phyloP scores from a whole-genome alignment of 2,329 filamentous ascomycete genomes.

The Ambrosiella beaveri region DNA sequence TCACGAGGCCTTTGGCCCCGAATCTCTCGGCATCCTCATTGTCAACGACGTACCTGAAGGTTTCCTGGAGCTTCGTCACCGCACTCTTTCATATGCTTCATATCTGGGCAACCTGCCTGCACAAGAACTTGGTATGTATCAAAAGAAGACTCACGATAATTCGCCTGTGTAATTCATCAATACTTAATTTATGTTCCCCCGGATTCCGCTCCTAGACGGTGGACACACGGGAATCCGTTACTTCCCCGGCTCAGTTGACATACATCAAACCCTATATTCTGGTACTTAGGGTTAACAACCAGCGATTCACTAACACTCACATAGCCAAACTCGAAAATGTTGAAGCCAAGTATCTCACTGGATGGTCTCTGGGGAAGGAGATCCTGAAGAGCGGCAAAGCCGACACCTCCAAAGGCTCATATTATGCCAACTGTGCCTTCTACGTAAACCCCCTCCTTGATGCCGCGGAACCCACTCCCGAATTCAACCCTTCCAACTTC shows the following conservation, averaged over 20 bases:
- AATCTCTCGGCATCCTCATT: slow-evolving; percentile 82
- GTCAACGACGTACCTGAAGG: slow-evolving; percentile 65
- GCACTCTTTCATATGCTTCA: slow-evolving; percentile 69
- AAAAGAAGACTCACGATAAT: background rate
- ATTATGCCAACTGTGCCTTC: slow-evolving; percentile 70
- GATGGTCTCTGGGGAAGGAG: slow-evolving; percentile 72
- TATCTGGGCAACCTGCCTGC: slow-evolving; percentile 69
- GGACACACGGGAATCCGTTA: background rate
- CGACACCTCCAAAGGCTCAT: slow-evolving; percentile 68
- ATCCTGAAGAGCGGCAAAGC: slow-evolving; percentile 61
- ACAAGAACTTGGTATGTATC: slow-evolving; percentile 46
- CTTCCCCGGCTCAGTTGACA: slow-evolving; percentile 1
- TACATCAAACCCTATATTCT: background rate
- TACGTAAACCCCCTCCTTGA: slow-evolving; percentile 48
- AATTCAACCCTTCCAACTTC: slow-evolving; percentile 45
- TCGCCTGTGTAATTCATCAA: background rate
- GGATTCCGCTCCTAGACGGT: slow-evolving; percentile 2
- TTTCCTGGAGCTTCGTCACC: slow-evolving; percentile 54
- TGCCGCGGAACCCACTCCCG: slow-evolving; percentile 40
- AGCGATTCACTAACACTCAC: slow-evolving; percentile 1
- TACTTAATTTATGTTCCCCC: background rate
- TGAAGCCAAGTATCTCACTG: slow-evolving; percentile 46
- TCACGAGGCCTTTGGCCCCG: slow-evolving; percentile 71
- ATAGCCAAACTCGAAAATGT: slow-evolving; percentile 40
- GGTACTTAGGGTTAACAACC: background rate